Conservation (phyloP, 163 green algal species). For the Chlorella variabilis region DNA sequence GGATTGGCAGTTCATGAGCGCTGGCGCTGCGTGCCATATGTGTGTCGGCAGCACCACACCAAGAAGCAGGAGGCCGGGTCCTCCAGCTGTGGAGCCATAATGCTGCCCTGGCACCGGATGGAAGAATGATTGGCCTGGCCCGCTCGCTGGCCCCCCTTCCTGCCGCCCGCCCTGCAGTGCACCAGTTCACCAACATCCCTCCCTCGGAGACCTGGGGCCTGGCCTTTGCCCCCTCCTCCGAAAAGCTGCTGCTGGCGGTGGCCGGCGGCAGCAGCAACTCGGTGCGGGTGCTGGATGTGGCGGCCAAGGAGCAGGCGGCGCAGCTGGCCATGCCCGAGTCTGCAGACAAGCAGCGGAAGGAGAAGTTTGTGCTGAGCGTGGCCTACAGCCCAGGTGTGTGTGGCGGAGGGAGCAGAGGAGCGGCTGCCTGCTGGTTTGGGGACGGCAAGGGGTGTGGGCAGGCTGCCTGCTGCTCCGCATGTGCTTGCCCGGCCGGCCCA, state of each 20-base stretch:
- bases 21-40: too few relatives aligned
- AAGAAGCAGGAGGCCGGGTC: too few relatives aligned
- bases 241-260: constrained; percentile 79
- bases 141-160: too few relatives aligned
- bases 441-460: too few relatives aligned
- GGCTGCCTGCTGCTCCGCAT: too few relatives aligned
- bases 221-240: constrained; percentile 69
- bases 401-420: background rate
- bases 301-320: constrained; percentile 4
- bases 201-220: constrained; percentile 92
- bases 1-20: too few relatives aligned
- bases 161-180: too few relatives aligned
- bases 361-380: constrained; percentile 83
- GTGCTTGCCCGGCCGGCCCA: too few relatives aligned
- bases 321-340: constrained; percentile 37
- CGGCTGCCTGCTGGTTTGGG: too few relatives aligned
- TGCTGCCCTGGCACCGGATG: too few relatives aligned
- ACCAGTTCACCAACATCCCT: constrained; percentile 40
- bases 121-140: background rate
- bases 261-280: constrained; percentile 77
- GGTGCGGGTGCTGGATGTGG: constrained; percentile 69
- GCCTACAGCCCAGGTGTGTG: constrained; percentile 70
- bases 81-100: too few relatives aligned
- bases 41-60: too few relatives aligned
- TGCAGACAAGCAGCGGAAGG: constrained; percentile 62